These are phyloP conservation scores for Yamadazyma sp. DNA, from an alignment of 1,139 yeast genomes.

Conservation along the genomic window DNA sequence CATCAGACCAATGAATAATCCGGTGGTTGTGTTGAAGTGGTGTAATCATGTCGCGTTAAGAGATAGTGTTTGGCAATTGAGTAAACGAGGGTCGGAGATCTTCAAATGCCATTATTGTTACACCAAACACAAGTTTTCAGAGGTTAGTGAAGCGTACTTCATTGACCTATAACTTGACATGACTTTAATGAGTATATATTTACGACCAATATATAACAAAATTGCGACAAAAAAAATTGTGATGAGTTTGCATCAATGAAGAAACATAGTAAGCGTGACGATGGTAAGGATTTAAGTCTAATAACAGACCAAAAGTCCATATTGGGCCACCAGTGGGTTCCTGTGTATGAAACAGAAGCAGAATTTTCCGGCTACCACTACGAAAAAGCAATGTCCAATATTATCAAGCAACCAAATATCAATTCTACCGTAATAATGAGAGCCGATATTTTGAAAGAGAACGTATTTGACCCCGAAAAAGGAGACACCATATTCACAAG, in stretches of 20 bases:
- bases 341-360: constrained; percentile 47
- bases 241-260: constrained; percentile 14
- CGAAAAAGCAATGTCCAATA: constrained; percentile 74
- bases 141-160: constrained; percentile 45
- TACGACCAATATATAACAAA: not conserved
- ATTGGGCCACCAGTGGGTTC: constrained; percentile 69
- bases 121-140: constrained; percentile 43
- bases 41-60: constrained; percentile 47
- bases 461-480: constrained; percentile 36
- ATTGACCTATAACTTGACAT: constrained; percentile 31
- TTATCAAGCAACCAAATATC: constrained; percentile 84
- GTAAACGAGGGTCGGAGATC: constrained; percentile 41
- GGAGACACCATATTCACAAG: constrained; percentile 37
- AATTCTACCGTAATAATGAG: constrained; percentile 89
- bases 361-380: constrained; percentile 56
- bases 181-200: not conserved
- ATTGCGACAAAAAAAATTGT: constrained; percentile 4
- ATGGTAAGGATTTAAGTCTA: constrained; percentile 7
- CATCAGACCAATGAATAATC: constrained; percentile 23
- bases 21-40: constrained; percentile 44
- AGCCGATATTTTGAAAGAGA: constrained; percentile 76
- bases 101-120: constrained; percentile 53
- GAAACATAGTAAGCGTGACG: constrained; percentile 12
- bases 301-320: constrained; percentile 30
- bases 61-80: constrained; percentile 48